Evolutionary conservation across 495 filamentous ascomycete species (phyloP).

Genomic region (Daldinia concentrica): DNA sequence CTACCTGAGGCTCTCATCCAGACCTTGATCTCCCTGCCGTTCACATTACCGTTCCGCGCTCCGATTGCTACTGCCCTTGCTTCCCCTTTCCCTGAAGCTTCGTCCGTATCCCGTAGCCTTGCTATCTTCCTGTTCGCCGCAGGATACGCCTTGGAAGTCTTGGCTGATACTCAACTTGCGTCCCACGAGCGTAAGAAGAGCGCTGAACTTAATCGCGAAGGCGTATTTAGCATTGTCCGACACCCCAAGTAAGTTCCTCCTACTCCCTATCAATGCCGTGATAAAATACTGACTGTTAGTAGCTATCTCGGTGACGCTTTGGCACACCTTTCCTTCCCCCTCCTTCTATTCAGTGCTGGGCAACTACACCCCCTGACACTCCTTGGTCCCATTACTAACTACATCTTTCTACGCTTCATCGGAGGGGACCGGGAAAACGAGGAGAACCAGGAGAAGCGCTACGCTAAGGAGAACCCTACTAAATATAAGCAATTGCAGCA

Average conservation of each 20-base stretch:
- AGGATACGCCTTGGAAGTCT: slow-evolving; percentile 62
- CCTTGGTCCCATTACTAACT: slow-evolving; percentile 65
- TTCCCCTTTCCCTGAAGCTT: slow-evolving; percentile 31
- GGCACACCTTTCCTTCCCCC: slow-evolving; percentile 61
- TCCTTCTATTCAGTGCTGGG: slow-evolving; percentile 60
- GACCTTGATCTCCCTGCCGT: slow-evolving; percentile 64
- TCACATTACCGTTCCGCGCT: slow-evolving; percentile 62
- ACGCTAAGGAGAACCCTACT: slow-evolving; percentile 53
- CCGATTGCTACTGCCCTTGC: slow-evolving; percentile 41
- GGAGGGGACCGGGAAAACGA: slow-evolving; percentile 66
- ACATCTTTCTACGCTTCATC: slow-evolving; percentile 64
- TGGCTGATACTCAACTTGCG: slow-evolving; percentile 64
- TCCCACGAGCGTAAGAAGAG: slow-evolving; percentile 47
- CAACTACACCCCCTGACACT: slow-evolving; percentile 62
- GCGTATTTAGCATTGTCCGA: slow-evolving; percentile 68
- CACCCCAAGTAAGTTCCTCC: slow-evolving; percentile 65
- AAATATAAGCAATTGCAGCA: slow-evolving; percentile 60
- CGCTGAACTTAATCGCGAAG: slow-evolving; percentile 49
- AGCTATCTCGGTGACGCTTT: slow-evolving; percentile 69
- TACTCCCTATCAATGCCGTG: background rate
- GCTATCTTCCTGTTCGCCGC: slow-evolving; percentile 64
- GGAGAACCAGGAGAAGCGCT: slow-evolving; percentile 59
- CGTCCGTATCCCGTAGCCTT: slow-evolving; percentile 47
- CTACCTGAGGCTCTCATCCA: slow-evolving; percentile 62
- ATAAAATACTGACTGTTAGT: slow-evolving; percentile 13